Evolutionary conservation across 331 rosid species (phyloP).

Genomic region (Rhamnella rubrinervis): DNA sequence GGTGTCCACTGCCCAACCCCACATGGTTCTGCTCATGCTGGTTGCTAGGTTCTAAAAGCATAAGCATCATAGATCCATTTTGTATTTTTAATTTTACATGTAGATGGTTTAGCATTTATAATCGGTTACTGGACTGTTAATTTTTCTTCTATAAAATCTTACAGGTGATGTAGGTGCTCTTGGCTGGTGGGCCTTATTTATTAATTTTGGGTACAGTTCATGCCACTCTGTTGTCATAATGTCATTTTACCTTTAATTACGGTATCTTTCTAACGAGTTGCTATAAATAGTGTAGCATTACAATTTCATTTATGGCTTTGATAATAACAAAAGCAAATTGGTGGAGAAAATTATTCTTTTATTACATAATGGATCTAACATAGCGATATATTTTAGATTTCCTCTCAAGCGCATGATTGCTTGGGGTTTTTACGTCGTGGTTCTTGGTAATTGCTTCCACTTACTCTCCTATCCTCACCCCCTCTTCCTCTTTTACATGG

Average conservation of each 20-base stretch:
- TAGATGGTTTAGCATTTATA: not conserved
- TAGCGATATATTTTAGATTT: conserved; percentile 68
- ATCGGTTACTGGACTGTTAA: not conserved
- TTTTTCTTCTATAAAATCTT: not conserved
- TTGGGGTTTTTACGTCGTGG: conserved; percentile 93
- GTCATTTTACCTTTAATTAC: conserved; percentile 3
- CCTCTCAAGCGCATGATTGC: conserved; percentile 77
- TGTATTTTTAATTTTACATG: not conserved
- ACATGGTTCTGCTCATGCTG: too few species aligned
- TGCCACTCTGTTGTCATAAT: conserved; percentile 21
- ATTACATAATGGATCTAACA: conserved; percentile 60
- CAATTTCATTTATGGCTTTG: conserved; percentile 19
- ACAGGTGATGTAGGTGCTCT: conserved; percentile 87
- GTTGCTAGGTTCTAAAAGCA: too few species aligned
- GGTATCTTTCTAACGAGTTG: conserved; percentile 18
- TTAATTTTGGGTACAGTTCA: conserved; percentile 76
- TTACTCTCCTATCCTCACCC: not conserved
- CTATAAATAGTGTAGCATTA: conserved; percentile 23
- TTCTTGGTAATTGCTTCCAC: conserved; percentile 62
- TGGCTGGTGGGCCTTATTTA: conserved; percentile 98
- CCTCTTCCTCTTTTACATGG: not conserved
- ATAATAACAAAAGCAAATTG: conserved; percentile 37
- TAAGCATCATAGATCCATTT: too few species aligned
- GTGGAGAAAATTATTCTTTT: conserved; percentile 75
- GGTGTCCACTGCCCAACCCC: too few species aligned